Evolutionary conservation across 352 stramenopile species (phyloP), one percentile per base, ranked within the genome.

Genomic region (Phytophthora cactorum): DNA sequence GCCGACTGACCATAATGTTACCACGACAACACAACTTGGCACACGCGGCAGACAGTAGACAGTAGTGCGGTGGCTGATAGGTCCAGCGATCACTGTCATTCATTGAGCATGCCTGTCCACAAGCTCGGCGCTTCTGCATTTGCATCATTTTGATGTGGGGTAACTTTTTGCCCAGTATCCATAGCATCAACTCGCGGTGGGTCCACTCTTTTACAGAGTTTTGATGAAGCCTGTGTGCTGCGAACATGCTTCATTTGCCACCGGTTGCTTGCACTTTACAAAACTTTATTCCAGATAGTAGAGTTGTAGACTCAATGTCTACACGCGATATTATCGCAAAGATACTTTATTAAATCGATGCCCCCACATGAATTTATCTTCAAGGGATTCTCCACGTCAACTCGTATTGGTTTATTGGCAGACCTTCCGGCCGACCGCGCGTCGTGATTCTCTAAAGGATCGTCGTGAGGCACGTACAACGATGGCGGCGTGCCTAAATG

Each of bases 1-100:
- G 14, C 39, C 46, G 47, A 60, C 66, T 69, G 66, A 66, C 61
- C 41, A 63, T 52, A 63, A 66, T 70, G 46, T 70, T 70, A 70
- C 41, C 27, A 14, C 61, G 47, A 59, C 61, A 55, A n/a, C 49
- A 67, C 53, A 22, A 22, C 22, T 22, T 22, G 22, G 22, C 22
- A 22, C 22, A 22, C 22, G 22, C 22, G 22, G 22, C 22, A 22
- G 22, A 22, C 22, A 22, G 0, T 22, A 22, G 22, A 22, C 22
- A 22, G 31, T 10, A 10, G 22, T 17, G 1, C 34, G 17, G 12
- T 69, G 58, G 51, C 58, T 63, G 58, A 68, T 52, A 64, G 65
- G 59, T 69, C 52, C 66, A 69, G 66, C 39, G 38, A 57, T 25
- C 17, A 38, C 53, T 63, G 52, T 34, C 52, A 68, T 29, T 25